Evolutionary conservation across 2,329 filamentous ascomycete genomes (phyloP).

Genomic region (Pseudogymnoascus sp.): DNA sequence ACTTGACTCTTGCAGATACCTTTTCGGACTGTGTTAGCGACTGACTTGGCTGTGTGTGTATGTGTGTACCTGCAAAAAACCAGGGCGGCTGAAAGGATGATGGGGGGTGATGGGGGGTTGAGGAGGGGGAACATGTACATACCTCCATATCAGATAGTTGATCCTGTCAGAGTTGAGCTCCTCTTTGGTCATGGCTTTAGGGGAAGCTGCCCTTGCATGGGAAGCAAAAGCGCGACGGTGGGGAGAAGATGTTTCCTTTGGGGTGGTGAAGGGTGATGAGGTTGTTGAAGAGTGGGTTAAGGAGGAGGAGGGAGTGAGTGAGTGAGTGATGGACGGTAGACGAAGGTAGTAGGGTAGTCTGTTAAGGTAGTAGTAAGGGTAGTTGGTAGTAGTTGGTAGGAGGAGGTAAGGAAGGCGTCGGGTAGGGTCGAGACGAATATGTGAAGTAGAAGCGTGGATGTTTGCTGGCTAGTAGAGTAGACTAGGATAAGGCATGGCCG

Average conservation of each 20-base stretch:
- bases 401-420: background rate
- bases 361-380: background rate
- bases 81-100: background rate
- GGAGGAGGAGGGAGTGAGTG: background rate
- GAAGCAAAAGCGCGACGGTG: background rate
- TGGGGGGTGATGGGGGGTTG: background rate
- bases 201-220: background rate
- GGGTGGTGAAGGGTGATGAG: background rate
- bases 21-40: conserved; percentile 26
- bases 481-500: background rate
- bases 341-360: background rate
- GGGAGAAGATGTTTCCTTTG: background rate
- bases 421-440: background rate
- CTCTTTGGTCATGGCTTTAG: conserved; percentile 27
- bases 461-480: background rate
- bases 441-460: background rate
- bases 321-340: background rate
- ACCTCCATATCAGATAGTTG: conserved; percentile 67
- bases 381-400: background rate
- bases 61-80: conserved; percentile 18
- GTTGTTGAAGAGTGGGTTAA: background rate
- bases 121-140: conserved; percentile 29
- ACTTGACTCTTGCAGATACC: conserved; percentile 31
- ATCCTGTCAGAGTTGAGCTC: conserved; percentile 55
- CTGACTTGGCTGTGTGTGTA: conserved; percentile 6